Evolutionary conservation across 345 rosid genomes (phyloP), one percentile per base, ranked within the genome.

Genomic region (Populus tremula): DNA sequence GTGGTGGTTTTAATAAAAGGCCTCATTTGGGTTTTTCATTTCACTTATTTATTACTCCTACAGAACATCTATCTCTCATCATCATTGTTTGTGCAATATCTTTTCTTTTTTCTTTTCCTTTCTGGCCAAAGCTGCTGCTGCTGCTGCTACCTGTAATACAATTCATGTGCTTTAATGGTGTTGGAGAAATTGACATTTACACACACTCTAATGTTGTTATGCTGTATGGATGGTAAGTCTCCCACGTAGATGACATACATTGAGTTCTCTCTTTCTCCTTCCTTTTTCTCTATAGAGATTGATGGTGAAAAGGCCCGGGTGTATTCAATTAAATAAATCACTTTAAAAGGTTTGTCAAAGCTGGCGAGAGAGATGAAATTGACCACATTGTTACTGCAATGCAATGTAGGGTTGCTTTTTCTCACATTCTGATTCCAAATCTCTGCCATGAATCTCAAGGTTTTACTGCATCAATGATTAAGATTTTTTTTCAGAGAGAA

Each of bases 401-500:
- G 39, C 10, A 69, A 27, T 8, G 5, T 27, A 36, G 18, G n/a
- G 36, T 50, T 16, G 13, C 38, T 67, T 67, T 41, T 47, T 45
- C 38, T 63, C 35, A 53, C 31, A 21, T 79, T 68, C 71, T 74
- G 85, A 77, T 61, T 81, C 72, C 38, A 69, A 65, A 67, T 64
- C 81, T 71, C 80, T 81, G 79, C 82, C 74, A 83, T 77, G 84
- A 81, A 82, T 81, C 85, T 79, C 82, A 79, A 73, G 78, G 78
- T 76, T 84, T 41, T 83, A 85, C 88, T 71, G 86, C 86, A 74
- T 84, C 87, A 87, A 85, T 85, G 88, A 87, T 87, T 85, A 85
- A 85, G 80, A 71, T 76, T 74, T 73, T 41, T 78, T 66, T 38
- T 72, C 71, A 75, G 70, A 38, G 73, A 20, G 47, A 33, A 41